Base-by-base conservation (phyloP, 768 basidiomycete species). In the Boletus sp. region DNA sequence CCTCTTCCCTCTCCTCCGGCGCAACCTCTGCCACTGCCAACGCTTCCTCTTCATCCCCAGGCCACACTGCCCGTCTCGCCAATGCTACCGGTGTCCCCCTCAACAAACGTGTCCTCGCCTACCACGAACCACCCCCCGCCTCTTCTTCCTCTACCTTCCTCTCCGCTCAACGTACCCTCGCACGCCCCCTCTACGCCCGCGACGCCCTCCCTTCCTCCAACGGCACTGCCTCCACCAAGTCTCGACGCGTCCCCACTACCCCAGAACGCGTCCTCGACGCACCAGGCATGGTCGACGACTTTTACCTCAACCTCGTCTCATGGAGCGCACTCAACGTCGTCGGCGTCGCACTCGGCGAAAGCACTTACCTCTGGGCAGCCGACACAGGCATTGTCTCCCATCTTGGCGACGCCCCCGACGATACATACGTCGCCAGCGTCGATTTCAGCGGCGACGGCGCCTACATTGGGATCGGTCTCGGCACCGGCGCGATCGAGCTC, bases 211-310 rank as follows among this genome's bases (percentile, higher is more conserved):
- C 85, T 1, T 78, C 84, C 1, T 87, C 89, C 5, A 86, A 83
- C 4, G 83, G 86, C 2, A 76, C 82, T 2, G 74, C 78, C 0
- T 86, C 85, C 0, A 82, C 83, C 62, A 92, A 91, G 68, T 80
- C 87, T 6, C 82, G 96, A 18, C 87, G 89, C 62, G 92, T 98
- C 52, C 83, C 94, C 0, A 90, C 90, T 0, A 84, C 86, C 24
- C 92, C 96, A 0, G 91, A 96, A 64, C 83, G 94, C n/a, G 94
- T 98, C 8, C 80, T 99, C 10, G 97, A 98, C 64, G 96, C 96
- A 0, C 94, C 94, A 1, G 92, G 92, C 7, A 87, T 91, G 80
- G 80, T 86, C 10, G 94, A 98, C 62, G 97, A 99, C 72, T 99
- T 96, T 72, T 99, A 99, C 68, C 84, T 99, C 67, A 99, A 98